These are phyloP conservation scores for Quambalaria eucalypti DNA, from an alignment of 1,284 basidiomycete genomes.

Conservation along the genomic window DNA sequence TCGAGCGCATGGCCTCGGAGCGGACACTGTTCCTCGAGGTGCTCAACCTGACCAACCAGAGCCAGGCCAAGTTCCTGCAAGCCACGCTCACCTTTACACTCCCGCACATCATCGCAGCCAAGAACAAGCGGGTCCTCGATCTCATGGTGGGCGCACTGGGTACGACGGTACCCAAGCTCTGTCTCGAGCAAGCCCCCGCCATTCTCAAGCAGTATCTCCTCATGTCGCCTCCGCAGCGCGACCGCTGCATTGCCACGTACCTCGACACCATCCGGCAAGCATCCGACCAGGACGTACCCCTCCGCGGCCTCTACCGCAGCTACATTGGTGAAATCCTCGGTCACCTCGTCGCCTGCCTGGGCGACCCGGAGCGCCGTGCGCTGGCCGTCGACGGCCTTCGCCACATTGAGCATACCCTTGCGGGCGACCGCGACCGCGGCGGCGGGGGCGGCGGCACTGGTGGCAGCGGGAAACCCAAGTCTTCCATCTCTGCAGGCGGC, in stretches of 20 bases:
- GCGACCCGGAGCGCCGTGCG: constrained; percentile 17
- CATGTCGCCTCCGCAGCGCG: background rate
- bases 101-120: constrained; percentile 29
- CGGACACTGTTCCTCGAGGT: constrained; percentile 32
- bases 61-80: constrained; percentile 35
- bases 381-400: constrained; percentile 28
- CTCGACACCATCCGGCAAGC: background rate
- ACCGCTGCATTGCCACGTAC: constrained; percentile 3
- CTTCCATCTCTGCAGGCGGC: background rate
- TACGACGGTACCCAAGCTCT: constrained; percentile 26
- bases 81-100: constrained; percentile 36
- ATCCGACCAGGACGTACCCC: background rate
- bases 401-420: constrained; percentile 24
- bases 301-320: constrained; percentile 4
- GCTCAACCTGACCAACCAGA: constrained; percentile 33
- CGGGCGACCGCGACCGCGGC: constrained; percentile 5
- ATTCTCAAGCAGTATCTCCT: constrained; percentile 34
- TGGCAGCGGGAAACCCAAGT: background rate
- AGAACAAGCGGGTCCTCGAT: constrained; percentile 20
- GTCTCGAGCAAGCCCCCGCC: constrained; percentile 31
- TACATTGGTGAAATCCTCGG: constrained; percentile 31
- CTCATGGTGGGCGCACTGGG: constrained; percentile 31
- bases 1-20: constrained; percentile 29
- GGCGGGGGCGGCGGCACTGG: constrained; percentile 9
- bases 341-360: constrained; percentile 37